phyloP scores from a whole-genome alignment of 192 early-diverging fungal species.

The Jimgerdemannia lactiflua region DNA sequence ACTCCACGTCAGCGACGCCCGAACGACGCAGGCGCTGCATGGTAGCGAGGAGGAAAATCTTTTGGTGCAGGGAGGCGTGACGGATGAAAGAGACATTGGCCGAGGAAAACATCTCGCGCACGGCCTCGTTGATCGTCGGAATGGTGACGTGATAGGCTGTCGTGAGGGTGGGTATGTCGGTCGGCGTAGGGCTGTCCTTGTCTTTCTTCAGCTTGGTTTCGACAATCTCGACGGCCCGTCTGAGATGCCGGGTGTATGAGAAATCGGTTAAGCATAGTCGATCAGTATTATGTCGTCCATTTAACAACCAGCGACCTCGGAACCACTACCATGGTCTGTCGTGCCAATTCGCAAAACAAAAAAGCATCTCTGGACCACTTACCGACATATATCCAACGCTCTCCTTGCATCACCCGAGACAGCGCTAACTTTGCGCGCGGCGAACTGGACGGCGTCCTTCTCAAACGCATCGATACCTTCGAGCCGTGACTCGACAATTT shows the following conservation, averaged over 20 bases:
- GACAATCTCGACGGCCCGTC: slow-evolving; percentile 71
- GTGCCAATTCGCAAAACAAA: background rate
- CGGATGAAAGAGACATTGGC: slow-evolving; percentile 71
- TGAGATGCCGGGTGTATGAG: background rate
- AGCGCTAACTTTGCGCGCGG: slow-evolving; percentile 92
- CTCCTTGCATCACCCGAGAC: slow-evolving; percentile 96
- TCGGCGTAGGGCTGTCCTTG: background rate
- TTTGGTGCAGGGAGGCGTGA: slow-evolving; percentile 76
- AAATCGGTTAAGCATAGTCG: background rate
- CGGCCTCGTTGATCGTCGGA: slow-evolving; percentile 69
- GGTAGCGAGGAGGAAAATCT: slow-evolving; percentile 79
- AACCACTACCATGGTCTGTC: no score
- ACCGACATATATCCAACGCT: slow-evolving; percentile 93
- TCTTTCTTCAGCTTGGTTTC: slow-evolving; percentile 39
- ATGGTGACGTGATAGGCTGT: slow-evolving; percentile 54
- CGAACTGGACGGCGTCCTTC: slow-evolving; percentile 87
- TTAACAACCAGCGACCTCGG: no score
- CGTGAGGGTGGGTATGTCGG: background rate
- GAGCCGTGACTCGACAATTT: slow-evolving; percentile 83
- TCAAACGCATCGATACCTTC: slow-evolving; percentile 68
- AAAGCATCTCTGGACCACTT: background rate
- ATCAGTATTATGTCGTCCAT: no score
- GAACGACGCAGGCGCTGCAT: slow-evolving; percentile 56
- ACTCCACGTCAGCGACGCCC: slow-evolving; percentile 72
- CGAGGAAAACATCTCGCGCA: slow-evolving; percentile 87